Conservation (phyloP, 2,329 filamentous ascomycete genomes). For the Boeremia exigua region DNA sequence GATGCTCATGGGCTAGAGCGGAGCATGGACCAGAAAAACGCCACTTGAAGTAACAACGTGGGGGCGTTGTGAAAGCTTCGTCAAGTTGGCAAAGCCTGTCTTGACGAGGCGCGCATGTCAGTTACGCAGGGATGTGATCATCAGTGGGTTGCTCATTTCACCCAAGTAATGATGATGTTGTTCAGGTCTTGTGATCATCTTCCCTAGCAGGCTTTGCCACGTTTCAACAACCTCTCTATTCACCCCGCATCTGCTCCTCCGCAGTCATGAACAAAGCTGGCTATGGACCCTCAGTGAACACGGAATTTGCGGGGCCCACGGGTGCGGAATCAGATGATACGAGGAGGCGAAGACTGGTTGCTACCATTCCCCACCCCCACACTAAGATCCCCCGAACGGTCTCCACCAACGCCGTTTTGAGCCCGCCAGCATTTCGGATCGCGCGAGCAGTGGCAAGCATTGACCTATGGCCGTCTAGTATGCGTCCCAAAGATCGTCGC, state of each 20-base stretch:
- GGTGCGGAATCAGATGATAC: conserved; percentile 47
- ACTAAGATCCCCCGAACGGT: conserved; percentile 41
- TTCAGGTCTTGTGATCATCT: conserved; percentile 9
- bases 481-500: conserved; percentile 46
- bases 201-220: conserved; percentile 32
- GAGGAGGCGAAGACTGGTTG: conserved; percentile 26
- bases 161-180: background rate
- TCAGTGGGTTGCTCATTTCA: background rate
- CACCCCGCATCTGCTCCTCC: conserved; percentile 33
- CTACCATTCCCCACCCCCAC: conserved; percentile 46
- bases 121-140: background rate
- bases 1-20: conserved; percentile 20
- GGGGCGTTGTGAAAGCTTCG: conserved; percentile 22
- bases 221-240: conserved; percentile 34
- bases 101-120: background rate
- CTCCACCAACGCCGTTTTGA: conserved; percentile 41
- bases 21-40: conserved; percentile 25
- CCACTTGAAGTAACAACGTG: conserved; percentile 34
- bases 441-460: conserved; percentile 40
- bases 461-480: conserved; percentile 37
- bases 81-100: conserved; percentile 4
- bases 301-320: conserved; percentile 23
- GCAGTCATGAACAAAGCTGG: conserved; percentile 22
- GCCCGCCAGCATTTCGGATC: conserved; percentile 42
- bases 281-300: conserved; percentile 38